Evolutionary conservation across 768 basidiomycete species (phyloP), one percentile per base, ranked within the genome.

Genomic region (Panaeolus papilionaceus): DNA sequence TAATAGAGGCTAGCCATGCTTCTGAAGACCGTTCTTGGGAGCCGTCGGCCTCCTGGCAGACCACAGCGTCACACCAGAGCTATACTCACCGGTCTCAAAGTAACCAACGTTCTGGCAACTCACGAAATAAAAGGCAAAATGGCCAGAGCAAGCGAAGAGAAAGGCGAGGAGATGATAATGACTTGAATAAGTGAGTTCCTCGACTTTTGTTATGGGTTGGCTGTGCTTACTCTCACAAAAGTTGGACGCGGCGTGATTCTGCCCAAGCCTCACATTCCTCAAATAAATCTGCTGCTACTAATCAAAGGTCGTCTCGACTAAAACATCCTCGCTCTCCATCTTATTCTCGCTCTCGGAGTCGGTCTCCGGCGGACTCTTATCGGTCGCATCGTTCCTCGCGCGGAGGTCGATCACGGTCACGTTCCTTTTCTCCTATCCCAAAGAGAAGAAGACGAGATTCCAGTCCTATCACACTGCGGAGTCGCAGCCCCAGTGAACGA

Each of bases 151-250:
- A 83, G 70, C 78, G 83, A 67, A 78, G 84, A 64, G 84, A 86
- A 69, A 84, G 85, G 85, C 76, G 84, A 72, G 74, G 80, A 68
- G 89, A 92, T 51, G 91, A 93, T 65, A 83, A 85, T n/a, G 85
- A 84, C 72, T 76, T 89, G 63, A 94, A 93, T 78, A 94, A 93
- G 93, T 94, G 77, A 61, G 89, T 78, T 23, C 4, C n/a, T 49
- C 47, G 23, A 26, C 2, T 20, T 20, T 49, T 49, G 61, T 65
- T 12, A 44, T 61, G 23, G 63, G 33, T 5, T 67, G 38, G 26
- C 38, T 63, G 38, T 61, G 20, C 63, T 44, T 28, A 54, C 37
- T 67, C 58, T 42, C 40, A 45, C 62, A 9, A 9, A 71, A 93
- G 91, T 72, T 93, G 92, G 92, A 88, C 86, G 54, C 83, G 84